A percentile compares a stretch with the other conserved stretches of the same genome.
Conservation (phyloP, 352 stramenopile genomes). For the Phytophthora lateralis region DNA sequence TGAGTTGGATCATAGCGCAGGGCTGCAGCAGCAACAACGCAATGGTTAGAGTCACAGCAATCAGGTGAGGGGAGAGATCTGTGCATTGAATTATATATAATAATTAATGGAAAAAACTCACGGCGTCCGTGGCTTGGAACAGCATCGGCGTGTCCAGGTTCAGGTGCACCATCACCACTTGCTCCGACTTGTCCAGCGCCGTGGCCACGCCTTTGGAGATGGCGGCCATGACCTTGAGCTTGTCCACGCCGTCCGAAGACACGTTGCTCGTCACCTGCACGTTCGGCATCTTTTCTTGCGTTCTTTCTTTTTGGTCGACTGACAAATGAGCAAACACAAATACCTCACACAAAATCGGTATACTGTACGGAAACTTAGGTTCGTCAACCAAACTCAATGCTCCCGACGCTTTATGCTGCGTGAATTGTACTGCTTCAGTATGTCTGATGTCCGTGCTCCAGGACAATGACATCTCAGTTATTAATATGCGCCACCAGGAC, state of each 20-base stretch:
- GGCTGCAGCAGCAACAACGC: conserved; percentile 35
- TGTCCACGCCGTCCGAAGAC: conserved; percentile 32
- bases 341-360: no score
- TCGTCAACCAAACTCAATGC: no score
- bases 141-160: conserved; percentile 57
- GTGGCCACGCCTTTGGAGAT: conserved; percentile 49
- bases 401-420: no score
- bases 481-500: no score
- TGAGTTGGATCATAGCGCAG: conserved; percentile 59
- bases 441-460: no score
- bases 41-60: not conserved
- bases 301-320: not conserved
- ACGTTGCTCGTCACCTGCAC: conserved; percentile 63
- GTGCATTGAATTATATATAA: no score
- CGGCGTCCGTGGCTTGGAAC: conserved; percentile 53
- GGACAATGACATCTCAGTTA: no score
- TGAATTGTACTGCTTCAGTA: no score
- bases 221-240: conserved; percentile 33
- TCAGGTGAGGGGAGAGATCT: not conserved
- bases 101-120: no score
- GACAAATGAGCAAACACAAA: no score
- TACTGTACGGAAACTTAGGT: no score
- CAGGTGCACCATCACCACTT: conserved; percentile 64
- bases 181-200: conserved; percentile 57
- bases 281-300: conserved; percentile 47